Conservation (phyloP, 1,284 basidiomycete genomes). For the Papiliotrema laurentii region DNA sequence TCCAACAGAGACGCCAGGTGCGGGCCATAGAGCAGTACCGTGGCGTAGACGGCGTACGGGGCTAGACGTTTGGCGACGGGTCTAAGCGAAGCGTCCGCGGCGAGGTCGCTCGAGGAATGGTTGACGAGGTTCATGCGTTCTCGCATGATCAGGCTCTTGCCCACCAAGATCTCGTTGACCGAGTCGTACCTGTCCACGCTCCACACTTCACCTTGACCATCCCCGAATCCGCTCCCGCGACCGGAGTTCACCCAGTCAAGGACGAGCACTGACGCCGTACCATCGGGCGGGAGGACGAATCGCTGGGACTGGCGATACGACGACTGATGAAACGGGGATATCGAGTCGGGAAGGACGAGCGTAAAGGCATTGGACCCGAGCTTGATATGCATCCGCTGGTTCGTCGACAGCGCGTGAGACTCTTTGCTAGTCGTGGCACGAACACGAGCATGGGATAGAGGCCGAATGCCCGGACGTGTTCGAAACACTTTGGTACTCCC, state of each 20-base stretch:
- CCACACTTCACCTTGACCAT: slow-evolving; percentile 67
- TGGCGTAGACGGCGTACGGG: slow-evolving; percentile 47
- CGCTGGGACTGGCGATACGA: slow-evolving; percentile 75
- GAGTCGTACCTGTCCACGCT: slow-evolving; percentile 78
- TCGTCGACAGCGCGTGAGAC: slow-evolving; percentile 22
- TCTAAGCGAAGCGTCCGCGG: neutral
- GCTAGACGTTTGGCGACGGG: slow-evolving; percentile 21
- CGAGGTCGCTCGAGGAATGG: neutral
- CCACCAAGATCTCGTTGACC: slow-evolving; percentile 74
- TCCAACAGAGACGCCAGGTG: slow-evolving; percentile 21
- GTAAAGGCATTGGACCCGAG: slow-evolving; percentile 58
- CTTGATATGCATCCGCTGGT: slow-evolving; percentile 54
- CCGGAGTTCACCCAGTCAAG: slow-evolving; percentile 92
- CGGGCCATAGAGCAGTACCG: slow-evolving; percentile 42
- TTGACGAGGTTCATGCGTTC: slow-evolving; percentile 70
- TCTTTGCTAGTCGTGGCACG: neutral
- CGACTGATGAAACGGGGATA: slow-evolving; percentile 83
- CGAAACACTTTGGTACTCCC: slow-evolving; percentile 95
- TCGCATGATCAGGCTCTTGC: slow-evolving; percentile 60
- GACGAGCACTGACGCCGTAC: slow-evolving; percentile 60
- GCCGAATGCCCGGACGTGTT: slow-evolving; percentile 54
- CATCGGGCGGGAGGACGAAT: slow-evolving; percentile 51
- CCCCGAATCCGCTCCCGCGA: slow-evolving; percentile 45
- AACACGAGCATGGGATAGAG: slow-evolving; percentile 22
- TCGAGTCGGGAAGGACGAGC: slow-evolving; percentile 81